phyloP scores from a whole-genome alignment of 2,329 filamentous ascomycete genomes.

The Clonostachys solani region DNA sequence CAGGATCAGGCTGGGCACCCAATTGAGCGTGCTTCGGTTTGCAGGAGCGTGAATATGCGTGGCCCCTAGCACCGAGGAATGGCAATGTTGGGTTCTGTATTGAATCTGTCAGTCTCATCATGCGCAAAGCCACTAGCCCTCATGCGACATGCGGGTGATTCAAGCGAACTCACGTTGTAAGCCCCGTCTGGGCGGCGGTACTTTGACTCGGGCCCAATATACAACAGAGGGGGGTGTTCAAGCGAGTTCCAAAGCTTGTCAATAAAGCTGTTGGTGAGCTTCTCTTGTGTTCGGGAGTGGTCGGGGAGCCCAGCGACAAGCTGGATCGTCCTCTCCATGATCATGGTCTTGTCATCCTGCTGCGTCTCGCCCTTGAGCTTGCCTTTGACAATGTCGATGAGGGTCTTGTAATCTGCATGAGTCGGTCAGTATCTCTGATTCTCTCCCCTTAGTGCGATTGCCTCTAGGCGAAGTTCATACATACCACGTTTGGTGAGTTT shows the following conservation, averaged over 20 bases:
- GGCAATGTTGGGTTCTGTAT: conserved; percentile 59
- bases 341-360: conserved; percentile 71
- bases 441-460: background rate
- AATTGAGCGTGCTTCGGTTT: conserved; percentile 54
- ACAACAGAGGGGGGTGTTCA: conserved; percentile 68
- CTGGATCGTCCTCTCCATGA: conserved; percentile 71
- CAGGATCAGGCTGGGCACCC: conserved; percentile 64
- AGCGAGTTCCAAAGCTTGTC: conserved; percentile 67
- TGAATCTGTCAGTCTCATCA: background rate
- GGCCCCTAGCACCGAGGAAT: conserved; percentile 62
- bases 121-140: background rate
- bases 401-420: conserved; percentile 52
- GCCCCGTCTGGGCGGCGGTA: conserved; percentile 70
- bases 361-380: conserved; percentile 60
- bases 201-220: conserved; percentile 55
- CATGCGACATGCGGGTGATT: no score
- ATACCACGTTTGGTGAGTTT: conserved; percentile 43
- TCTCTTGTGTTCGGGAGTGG: conserved; percentile 54
- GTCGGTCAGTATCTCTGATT: conserved; percentile 7
- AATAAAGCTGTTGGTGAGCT: conserved; percentile 65
- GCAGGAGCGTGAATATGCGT: conserved; percentile 62
- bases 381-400: conserved; percentile 54
- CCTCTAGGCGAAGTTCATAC: background rate
- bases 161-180: conserved; percentile 46
- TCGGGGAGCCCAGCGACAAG: conserved; percentile 62